Evolutionary conservation across 495 filamentous ascomycete genomes (phyloP).

Genomic region (Pseudoneurospora amorphoporcata): DNA sequence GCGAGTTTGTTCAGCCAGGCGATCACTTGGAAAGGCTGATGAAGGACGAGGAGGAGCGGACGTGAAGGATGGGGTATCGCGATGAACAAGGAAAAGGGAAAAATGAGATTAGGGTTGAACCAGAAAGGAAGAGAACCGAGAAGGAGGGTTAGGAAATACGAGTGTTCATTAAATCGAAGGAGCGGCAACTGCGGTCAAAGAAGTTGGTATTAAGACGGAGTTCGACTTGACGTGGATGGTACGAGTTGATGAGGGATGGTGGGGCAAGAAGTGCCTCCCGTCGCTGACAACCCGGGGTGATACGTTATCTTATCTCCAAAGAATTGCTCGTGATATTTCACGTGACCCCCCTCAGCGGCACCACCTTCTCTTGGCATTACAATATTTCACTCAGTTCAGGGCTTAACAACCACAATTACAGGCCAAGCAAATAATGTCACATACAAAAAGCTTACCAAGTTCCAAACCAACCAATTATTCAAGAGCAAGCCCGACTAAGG

Average conservation of each 20-base stretch:
- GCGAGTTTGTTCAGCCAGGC: too few relatives aligned
- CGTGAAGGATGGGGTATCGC: too few relatives aligned
- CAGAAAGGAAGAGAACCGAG: neutral
- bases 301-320: neutral
- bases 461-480: too few relatives aligned
- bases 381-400: neutral
- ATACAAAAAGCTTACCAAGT: rapidly evolving
- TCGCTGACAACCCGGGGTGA: too few relatives aligned
- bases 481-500: neutral
- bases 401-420: neutral
- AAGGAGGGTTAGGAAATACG: neutral
- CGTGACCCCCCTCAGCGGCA: neutral
- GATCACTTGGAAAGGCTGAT: neutral
- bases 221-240: neutral
- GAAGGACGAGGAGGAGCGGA: neutral
- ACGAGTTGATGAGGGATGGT: neutral
- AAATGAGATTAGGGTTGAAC: neutral
- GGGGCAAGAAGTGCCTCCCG: too few relatives aligned
- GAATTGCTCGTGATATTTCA: neutral
- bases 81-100: neutral
- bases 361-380: neutral
- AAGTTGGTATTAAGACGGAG: neutral
- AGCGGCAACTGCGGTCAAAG: neutral
- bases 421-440: neutral
- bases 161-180: neutral